Evolutionary conservation across 1,139 yeast species (phyloP).

Genomic region (Pichia sp.): DNA sequence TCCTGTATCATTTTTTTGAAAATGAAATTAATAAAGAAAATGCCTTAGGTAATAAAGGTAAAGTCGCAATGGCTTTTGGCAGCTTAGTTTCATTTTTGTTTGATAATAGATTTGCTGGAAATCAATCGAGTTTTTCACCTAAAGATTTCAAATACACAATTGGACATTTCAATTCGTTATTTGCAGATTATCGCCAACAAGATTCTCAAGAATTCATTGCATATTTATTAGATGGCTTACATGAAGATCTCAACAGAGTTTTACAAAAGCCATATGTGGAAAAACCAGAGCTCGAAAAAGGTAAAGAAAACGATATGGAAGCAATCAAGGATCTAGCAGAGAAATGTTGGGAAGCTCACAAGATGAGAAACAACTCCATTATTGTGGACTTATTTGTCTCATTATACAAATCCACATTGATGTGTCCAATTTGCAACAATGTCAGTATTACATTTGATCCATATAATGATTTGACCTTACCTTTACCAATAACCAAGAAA

Average conservation of each 20-base stretch:
- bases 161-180: conserved; percentile 79
- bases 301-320: conserved; percentile 52
- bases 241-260: conserved; percentile 89
- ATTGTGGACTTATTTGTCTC: conserved; percentile 89
- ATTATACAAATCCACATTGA: conserved; percentile 80
- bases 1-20: conserved; percentile 58
- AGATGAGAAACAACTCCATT: conserved; percentile 79
- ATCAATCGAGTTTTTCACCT: conserved; percentile 49
- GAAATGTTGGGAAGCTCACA: conserved; percentile 80
- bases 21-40: conserved; percentile 71
- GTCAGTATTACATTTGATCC: conserved; percentile 94
- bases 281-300: conserved; percentile 76
- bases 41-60: conserved; percentile 85
- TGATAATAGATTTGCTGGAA: conserved; percentile 34
- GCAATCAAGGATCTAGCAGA: conserved; percentile 65
- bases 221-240: conserved; percentile 86
- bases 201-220: conserved; percentile 96
- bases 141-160: conserved; percentile 75
- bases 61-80: conserved; percentile 76
- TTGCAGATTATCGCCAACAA: conserved; percentile 88
- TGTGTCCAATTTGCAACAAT: conserved; percentile 82
- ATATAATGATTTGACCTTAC: conserved; percentile 85
- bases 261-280: conserved; percentile 81
- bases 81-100: conserved; percentile 60
- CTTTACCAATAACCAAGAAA: conserved; percentile 73